Percentiles rank a stretch among this genome's conserved stretches.
phyloP scores from a whole-genome alignment of 78 protist species.

The Dictyostelium discoideum region dicty_2.7 NC_007091.3:1136001-1136500 shows the following conservation, averaged over 20 bases:
- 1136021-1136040: conserved; percentile 14
- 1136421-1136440: conserved; percentile 67
- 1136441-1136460: conserved; percentile 45
- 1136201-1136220: conserved; percentile 39
- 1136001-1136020: conserved; percentile 29
- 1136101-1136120: conserved; percentile 30
- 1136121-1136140: conserved; percentile 21
- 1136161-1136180: background rate
- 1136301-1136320: conserved; percentile 34
- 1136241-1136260: conserved; percentile 77
- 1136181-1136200: conserved; percentile 69
- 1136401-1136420: conserved; percentile 63
- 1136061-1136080: background rate
- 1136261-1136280: conserved; percentile 67
- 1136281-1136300: conserved; percentile 75
- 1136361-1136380: conserved; percentile 49
- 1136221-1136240: background rate
- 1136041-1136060: background rate
- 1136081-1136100: conserved; percentile 49
- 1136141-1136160: conserved; percentile 9
- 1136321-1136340: conserved; percentile 75
- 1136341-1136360: conserved; percentile 70
- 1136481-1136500: conserved; percentile 33
- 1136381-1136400: conserved; percentile 73
- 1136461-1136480: conserved; percentile 67